Evolutionary conservation across 2,329 filamentous ascomycete genomes (phyloP), one percentile per base, ranked within the genome.

Genomic region (Penicillium sp.): DNA sequence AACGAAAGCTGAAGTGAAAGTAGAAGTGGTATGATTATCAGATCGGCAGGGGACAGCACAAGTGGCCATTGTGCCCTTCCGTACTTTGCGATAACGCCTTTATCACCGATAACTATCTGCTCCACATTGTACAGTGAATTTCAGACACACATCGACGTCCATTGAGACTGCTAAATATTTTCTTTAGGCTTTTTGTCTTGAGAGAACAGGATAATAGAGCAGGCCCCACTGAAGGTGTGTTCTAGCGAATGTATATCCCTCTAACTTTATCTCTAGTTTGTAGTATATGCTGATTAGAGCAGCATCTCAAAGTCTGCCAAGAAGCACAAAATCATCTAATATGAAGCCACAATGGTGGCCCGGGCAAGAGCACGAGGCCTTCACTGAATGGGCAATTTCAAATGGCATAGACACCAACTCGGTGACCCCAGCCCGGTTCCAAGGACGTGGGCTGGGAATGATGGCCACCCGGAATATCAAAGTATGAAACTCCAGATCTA

Each of bases 401-500:
- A 80, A 84, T 55, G 89, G 88, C 14, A 82, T 95, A 28, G 73
- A 80, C 35, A 82, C 91, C 61, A 80, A 87, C 64, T 86, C 86
- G 28, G 84, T 95, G 45, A 77, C 78, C 2, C 86, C 90, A 5
- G 81, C 84, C 38, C 78, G 78, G 37, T 85, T 96, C 16, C 83
- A 86, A 6, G 88, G 86, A 1, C 82, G 88, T 52, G 91, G 91
- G 28, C 82, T 94, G 50, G 91, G 92, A 44, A 85, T 96, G 54
- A 80, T 92, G 48, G 88, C 90, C 5, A 86, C 84, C 12, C 80
- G 82, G 28, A 75, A 81, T 14, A 80, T 94, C 58, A 77, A 88
- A 75, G 89, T 89, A 75, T 66, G 61, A 41, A 36, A 11, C 7
- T 19, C 5, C 12, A 6, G 2, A 25, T 16, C 5, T 28, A 26